phyloP scores from a whole-genome alignment of 1,284 basidiomycete genomes.

The Ustilago sp. region DNA sequence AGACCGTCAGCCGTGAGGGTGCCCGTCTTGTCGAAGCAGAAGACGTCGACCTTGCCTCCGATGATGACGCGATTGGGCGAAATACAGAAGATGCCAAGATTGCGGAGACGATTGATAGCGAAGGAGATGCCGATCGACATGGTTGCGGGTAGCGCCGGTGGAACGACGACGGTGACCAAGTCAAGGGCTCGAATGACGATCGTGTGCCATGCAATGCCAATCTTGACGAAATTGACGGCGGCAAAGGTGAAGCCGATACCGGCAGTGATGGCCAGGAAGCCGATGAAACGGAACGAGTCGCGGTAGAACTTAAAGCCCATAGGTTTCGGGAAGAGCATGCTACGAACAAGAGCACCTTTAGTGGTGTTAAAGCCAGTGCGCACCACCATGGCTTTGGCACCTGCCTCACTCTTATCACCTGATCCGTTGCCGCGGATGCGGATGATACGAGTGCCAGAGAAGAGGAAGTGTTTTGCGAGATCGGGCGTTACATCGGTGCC shows the following conservation, averaged over 20 bases:
- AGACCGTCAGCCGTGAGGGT: conserved; percentile 98
- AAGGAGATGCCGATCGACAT: conserved; percentile 98
- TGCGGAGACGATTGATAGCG: conserved; percentile 88
- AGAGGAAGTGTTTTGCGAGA: conserved; percentile 86
- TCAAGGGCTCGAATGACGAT: conserved; percentile 93
- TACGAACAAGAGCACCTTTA: conserved; percentile 93
- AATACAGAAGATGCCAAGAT: conserved; percentile 93
- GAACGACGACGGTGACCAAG: conserved; percentile 97
- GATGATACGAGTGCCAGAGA: conserved; percentile 91
- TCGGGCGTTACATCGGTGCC: conserved; percentile 75
- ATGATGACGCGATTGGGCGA: conserved; percentile 96
- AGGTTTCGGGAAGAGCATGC: conserved; percentile 98
- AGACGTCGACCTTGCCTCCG: conserved; percentile 95
- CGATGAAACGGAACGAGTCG: conserved; percentile 96
- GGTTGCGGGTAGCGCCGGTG: conserved; percentile 95
- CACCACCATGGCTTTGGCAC: conserved; percentile 87
- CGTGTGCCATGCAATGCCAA: conserved; percentile 85
- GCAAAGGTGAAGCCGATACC: conserved; percentile 77
- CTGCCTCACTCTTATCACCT: conserved; percentile 59
- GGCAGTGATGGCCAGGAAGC: conserved; percentile 88
- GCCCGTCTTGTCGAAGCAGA: conserved; percentile 99
- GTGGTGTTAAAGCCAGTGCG: conserved; percentile 97
- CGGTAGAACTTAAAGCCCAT: conserved; percentile 94
- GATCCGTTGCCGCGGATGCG: conserved; percentile 77
- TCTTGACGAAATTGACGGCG: conserved; percentile 88